A percentile compares a stretch with the other conserved stretches of the same genome.
Conservation (phyloP, 495 filamentous ascomycete genomes). For the Penicillium bovifimosum region DNA sequence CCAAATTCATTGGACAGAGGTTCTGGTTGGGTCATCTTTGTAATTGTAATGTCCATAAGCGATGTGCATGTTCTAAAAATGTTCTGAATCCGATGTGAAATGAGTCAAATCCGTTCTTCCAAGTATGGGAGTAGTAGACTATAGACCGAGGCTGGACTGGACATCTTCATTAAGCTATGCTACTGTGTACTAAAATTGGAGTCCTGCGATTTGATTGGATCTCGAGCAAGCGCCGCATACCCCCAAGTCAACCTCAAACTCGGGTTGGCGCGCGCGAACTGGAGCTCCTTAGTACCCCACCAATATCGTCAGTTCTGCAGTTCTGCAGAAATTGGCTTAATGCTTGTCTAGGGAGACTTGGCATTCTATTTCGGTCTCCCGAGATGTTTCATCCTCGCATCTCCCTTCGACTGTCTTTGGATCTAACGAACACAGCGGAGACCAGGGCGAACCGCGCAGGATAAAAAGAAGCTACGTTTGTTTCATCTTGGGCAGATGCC, state of each 20-base stretch:
- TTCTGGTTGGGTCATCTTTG: slow-evolving; percentile 10
- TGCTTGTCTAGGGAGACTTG: background rate
- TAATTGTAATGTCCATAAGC: slow-evolving; percentile 21
- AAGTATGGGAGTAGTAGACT: too few relatives aligned
- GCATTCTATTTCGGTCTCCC: slow-evolving; percentile 6
- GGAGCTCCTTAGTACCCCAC: slow-evolving; percentile 9
- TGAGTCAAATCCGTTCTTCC: background rate
- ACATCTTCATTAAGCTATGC: too few relatives aligned
- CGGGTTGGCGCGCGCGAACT: slow-evolving; percentile 24
- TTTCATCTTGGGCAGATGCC: slow-evolving; percentile 14
- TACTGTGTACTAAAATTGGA: too few relatives aligned
- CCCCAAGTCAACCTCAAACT: slow-evolving; percentile 3
- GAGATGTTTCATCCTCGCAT: slow-evolving; percentile 17
- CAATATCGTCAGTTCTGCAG: background rate
- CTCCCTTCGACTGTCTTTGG: slow-evolving; percentile 2
- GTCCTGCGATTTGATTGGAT: slow-evolving; percentile 11
- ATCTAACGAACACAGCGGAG: slow-evolving; percentile 11
- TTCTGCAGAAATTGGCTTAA: background rate
- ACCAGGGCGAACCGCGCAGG: slow-evolving; percentile 8
- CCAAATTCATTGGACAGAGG: slow-evolving; percentile 15
- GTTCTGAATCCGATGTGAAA: slow-evolving; percentile 8
- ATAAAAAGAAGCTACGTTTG: slow-evolving; percentile 11
- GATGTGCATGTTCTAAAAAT: slow-evolving; percentile 23
- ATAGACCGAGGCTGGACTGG: background rate
- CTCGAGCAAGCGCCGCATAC: slow-evolving; percentile 3